Percentiles rank a stretch among this genome's conserved stretches.
These are phyloP conservation scores for Logfia minima DNA, from an alignment of 129 eudicot genomes.

Conservation along the genomic window DNA sequence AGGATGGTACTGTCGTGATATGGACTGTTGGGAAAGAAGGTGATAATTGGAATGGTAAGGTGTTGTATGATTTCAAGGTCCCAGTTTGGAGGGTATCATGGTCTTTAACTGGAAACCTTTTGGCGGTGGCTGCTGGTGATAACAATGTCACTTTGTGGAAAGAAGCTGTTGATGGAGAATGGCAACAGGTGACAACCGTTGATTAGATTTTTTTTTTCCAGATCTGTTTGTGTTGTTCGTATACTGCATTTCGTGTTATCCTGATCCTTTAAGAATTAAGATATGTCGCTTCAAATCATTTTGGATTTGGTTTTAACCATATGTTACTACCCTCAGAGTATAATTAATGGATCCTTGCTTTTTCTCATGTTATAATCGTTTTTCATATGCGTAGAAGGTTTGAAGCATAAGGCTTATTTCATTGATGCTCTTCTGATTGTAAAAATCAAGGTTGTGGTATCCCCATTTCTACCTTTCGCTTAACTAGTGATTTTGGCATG, in stretches of 20 bases:
- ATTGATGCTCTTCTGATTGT: not conserved
- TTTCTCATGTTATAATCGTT: not conserved
- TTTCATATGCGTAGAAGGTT: not conserved
- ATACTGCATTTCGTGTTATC: not conserved
- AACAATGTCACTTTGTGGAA: slow-evolving; percentile 45
- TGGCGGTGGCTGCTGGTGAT: slow-evolving; percentile 45
- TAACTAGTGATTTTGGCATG: not conserved
- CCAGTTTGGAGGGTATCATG: slow-evolving; percentile 46
- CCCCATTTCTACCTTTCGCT: not conserved
- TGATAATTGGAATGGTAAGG: slow-evolving; percentile 38
- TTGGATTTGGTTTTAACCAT: slow-evolving; percentile 2
- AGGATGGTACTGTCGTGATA: slow-evolving; percentile 39
- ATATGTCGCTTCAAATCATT: not conserved
- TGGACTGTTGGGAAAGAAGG: slow-evolving; percentile 41
- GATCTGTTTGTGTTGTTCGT: not conserved
- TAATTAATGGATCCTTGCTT: not conserved
- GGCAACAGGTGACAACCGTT: slow-evolving; percentile 37
- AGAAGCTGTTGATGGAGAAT: slow-evolving; percentile 42
- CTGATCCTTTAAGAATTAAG: not conserved
- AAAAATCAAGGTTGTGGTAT: not conserved
- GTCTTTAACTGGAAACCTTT: slow-evolving; percentile 40
- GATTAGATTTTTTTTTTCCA: slow-evolving; percentile 22
- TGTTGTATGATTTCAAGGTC: slow-evolving; percentile 39
- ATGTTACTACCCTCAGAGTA: not conserved
- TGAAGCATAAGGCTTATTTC: not conserved